These are phyloP conservation scores for Calocera viscosa DNA, from an alignment of 768 basidiomycete species.

Conservation along the genomic window DNA sequence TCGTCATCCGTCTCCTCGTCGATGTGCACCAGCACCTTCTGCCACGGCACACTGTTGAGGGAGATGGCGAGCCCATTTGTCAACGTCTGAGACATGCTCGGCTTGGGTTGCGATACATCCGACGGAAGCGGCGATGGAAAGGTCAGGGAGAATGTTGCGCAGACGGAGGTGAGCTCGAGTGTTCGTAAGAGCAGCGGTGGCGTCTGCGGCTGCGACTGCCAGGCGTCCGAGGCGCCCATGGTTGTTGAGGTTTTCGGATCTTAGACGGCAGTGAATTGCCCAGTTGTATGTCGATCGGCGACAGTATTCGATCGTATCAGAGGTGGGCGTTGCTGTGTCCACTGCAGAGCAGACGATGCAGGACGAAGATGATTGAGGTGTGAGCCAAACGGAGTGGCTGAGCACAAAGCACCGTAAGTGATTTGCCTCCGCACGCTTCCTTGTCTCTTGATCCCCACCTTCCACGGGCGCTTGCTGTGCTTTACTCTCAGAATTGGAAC, in stretches of 20 bases:
- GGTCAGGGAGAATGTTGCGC: not conserved
- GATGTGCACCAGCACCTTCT: slow-evolving; percentile 62
- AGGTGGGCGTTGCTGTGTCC: not conserved
- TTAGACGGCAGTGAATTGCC: not conserved
- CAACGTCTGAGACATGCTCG: slow-evolving; percentile 45
- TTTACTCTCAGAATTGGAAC: too few species aligned
- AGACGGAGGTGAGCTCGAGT: not conserved
- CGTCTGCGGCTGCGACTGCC: not conserved
- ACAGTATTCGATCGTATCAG: too few species aligned
- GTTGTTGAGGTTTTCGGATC: not conserved
- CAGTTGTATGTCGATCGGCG: too few species aligned
- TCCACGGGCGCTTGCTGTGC: not conserved
- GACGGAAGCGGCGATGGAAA: not conserved
- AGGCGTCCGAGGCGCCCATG: not conserved
- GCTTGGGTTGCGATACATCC: not conserved
- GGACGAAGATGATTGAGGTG: too few species aligned
- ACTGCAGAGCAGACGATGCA: not conserved
- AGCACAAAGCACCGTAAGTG: not conserved
- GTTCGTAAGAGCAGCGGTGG: not conserved
- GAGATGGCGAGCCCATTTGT: slow-evolving; percentile 65
- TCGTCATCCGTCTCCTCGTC: slow-evolving; percentile 65
- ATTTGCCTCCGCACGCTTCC: not conserved
- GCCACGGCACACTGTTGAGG: slow-evolving; percentile 69
- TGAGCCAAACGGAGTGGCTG: not conserved
- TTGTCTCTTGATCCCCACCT: not conserved